Conservation (phyloP, 352 stramenopile genomes). For the Phytopythium vexans region DNA sequence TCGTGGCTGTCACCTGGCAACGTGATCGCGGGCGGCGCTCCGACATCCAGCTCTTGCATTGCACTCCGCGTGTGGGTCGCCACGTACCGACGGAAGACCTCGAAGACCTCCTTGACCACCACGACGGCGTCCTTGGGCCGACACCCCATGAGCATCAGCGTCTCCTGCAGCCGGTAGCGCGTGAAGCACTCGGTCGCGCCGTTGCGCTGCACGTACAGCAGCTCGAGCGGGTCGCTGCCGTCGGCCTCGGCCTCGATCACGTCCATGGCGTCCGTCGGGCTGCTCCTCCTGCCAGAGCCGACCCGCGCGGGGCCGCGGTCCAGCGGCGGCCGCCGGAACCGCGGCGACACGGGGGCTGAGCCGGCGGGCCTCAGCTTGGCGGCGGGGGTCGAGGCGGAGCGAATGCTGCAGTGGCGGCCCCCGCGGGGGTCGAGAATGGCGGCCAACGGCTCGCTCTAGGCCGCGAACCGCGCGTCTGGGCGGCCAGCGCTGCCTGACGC, state of each 20-base stretch:
- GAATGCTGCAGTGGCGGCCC: too few relatives aligned
- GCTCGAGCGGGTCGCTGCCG: constrained; percentile 73
- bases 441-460: too few relatives aligned
- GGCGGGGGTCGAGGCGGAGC: background rate
- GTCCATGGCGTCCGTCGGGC: constrained; percentile 34
- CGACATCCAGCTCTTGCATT: background rate
- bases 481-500: too few relatives aligned
- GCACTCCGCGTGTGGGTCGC: constrained; percentile 9
- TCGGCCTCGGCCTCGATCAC: constrained; percentile 49
- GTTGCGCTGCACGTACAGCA: constrained; percentile 58
- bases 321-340: background rate
- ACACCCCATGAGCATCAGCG: constrained; percentile 87
- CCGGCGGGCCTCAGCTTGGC: constrained; percentile 9
- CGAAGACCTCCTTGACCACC: constrained; percentile 70
- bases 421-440: too few relatives aligned
- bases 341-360: constrained; percentile 12
- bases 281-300: background rate
- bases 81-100: constrained; percentile 53
- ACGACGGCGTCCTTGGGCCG: constrained; percentile 67
- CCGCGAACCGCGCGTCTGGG: too few relatives aligned
- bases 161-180: constrained; percentile 83
- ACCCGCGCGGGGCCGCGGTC: background rate
- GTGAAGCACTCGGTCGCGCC: constrained; percentile 64
- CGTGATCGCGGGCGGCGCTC: background rate
- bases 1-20: constrained; percentile 1